A percentile compares a stretch with the other conserved stretches of the same genome.
Conservation (phyloP, 2,329 filamentous ascomycete species). For the Orbilia brochopaga region DNA sequence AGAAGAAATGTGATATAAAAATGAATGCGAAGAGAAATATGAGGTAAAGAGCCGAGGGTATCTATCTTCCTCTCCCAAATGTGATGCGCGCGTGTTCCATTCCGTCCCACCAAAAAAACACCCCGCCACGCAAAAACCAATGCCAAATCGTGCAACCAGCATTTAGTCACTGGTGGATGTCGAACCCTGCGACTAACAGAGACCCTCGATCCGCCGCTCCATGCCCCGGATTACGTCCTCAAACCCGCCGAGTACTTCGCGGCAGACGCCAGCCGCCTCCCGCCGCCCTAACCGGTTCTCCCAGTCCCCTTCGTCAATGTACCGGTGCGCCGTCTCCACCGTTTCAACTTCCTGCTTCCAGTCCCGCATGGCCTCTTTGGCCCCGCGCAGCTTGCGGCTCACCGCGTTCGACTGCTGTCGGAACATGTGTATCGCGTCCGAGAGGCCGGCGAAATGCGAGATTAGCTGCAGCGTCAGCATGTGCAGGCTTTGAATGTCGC, state of each 20-base stretch:
- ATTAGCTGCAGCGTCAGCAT: conserved; percentile 74
- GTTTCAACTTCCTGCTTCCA: conserved; percentile 82
- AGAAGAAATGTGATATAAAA: no score
- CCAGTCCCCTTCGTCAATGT: conserved; percentile 84
- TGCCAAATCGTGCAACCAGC: neutral
- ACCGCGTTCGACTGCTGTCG: conserved; percentile 85
- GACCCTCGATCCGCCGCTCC: conserved; percentile 74
- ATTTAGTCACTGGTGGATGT: no score
- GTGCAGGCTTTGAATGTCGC: conserved; percentile 72
- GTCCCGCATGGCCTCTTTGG: conserved; percentile 83
- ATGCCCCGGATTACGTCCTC: conserved; percentile 87
- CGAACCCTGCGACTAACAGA: conserved; percentile 59
- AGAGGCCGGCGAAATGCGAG: conserved; percentile 80
- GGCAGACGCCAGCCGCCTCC: conserved; percentile 82
- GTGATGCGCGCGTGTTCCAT: no score
- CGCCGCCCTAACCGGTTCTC: conserved; percentile 74
- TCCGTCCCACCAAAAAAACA: no score
- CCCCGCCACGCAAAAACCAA: neutral
- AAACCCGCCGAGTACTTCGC: conserved; percentile 88
- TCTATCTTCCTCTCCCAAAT: no score
- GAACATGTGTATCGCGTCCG: conserved; percentile 92
- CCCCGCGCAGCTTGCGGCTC: conserved; percentile 76
- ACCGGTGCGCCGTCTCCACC: conserved; percentile 79
- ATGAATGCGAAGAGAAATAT: no score
- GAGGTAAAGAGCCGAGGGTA: no score